Evolutionary conservation across 352 stramenopile species (phyloP), one percentile per base, ranked within the genome.

Genomic region (Pythium phragmiticola): DNA sequence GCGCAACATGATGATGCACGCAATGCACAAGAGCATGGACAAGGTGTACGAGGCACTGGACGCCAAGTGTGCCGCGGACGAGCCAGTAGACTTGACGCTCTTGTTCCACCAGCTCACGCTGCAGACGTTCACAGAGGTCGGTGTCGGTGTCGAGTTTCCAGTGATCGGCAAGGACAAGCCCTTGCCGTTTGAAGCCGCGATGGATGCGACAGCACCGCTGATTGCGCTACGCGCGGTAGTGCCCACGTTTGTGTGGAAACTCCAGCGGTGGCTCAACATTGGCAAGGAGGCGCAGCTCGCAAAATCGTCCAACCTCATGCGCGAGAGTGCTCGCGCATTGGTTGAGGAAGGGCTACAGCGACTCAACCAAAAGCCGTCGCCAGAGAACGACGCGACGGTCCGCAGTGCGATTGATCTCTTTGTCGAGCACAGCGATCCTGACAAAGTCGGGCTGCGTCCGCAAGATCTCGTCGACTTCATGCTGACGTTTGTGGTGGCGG

Each of bases 401-500:
- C 58, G 52, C 26, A 68, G 53, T 16, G 53, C 43, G 2, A 51
- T 68, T 3, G 46, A 68, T 17, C 54, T 68, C 0, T 68, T 68
- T 41, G 43, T 56, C 5, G 43, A 69, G n/a, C 53, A 55, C 63
- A 69, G 49, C 48, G 26, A 46, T 14, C 47, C 48, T 2, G 63
- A 69, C 8, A 28, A 51, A 14, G 12, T 48, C 16, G 63, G 63
- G 1, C 21, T 69, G 17, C 36, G 28, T 11, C 66, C 74, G 7
- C 77, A 76, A 46, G 83, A 85, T 53, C 67, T 96, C 17, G 55
- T 81, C 7, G 82, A 95, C 30, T 30, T 30, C 26, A 69, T 86
- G 11, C 72, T 95, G 16, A 76, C 72, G 5, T 80, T 95, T 43
- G 65, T 96, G 23, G 63, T 88, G 28, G 88, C 82, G 11, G 87